Evolutionary conservation across 1,284 basidiomycete species (phyloP).

Genomic region (Marasmius sp.): DNA sequence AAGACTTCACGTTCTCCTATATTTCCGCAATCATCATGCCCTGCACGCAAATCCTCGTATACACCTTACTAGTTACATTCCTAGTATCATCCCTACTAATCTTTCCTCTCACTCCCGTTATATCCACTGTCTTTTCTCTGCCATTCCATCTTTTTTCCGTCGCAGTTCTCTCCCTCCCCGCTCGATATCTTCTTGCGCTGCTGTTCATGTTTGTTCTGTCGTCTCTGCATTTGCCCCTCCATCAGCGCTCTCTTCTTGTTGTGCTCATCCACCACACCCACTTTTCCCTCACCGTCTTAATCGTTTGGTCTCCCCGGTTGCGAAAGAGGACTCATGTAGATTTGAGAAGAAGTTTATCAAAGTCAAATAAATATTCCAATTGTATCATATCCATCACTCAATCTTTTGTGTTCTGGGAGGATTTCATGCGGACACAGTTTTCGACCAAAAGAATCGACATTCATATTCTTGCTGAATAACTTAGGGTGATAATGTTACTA

Average conservation of each 20-base stretch:
- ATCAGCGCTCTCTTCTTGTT: background rate
- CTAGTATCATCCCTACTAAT: background rate
- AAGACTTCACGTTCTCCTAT: conserved; percentile 4
- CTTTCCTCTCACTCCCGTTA: conserved; percentile 11
- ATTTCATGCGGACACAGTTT: background rate
- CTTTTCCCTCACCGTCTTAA: background rate
- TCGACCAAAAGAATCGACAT: background rate
- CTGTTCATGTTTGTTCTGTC: conserved; percentile 17
- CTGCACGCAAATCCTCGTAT: conserved; percentile 2
- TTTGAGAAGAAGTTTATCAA: background rate
- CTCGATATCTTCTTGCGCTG: conserved; percentile 9
- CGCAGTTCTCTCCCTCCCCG: background rate
- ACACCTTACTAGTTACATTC: conserved; percentile 7
- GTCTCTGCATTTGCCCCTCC: conserved; percentile 9
- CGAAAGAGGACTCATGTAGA: conserved; percentile 5
- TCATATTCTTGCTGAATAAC: background rate
- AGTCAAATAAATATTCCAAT: conserved; percentile 1
- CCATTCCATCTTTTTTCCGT: background rate
- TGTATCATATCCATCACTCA: conserved; percentile 1
- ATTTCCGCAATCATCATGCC: background rate
- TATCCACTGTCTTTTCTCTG: conserved; percentile 10
- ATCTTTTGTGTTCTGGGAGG: background rate
- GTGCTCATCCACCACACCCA: background rate
- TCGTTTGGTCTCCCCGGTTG: conserved; percentile 2
- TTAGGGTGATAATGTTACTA: background rate